These are phyloP conservation scores for Haematococcus lacustris DNA, from an alignment of 139 green algal species.

Conservation along the genomic window DNA sequence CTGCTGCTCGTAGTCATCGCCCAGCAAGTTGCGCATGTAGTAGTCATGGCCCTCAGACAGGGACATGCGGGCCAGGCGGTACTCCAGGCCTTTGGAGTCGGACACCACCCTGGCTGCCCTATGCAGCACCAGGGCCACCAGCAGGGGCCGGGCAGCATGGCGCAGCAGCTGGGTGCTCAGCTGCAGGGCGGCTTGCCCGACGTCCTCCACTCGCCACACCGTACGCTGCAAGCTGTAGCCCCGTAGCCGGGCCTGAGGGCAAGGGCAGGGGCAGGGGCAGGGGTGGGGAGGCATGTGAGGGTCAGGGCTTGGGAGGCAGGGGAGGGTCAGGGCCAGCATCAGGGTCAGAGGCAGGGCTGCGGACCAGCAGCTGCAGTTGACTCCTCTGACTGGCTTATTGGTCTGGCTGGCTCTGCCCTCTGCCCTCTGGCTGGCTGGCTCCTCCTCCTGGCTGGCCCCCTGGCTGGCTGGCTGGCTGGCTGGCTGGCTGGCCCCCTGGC, in stretches of 20 bases:
- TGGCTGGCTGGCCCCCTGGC: too few species aligned
- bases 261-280: neutral
- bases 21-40: slow-evolving; percentile 34
- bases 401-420: too few species aligned
- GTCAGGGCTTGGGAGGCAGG: neutral
- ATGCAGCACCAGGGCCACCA: slow-evolving; percentile 11
- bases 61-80: slow-evolving; percentile 11
- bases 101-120: slow-evolving; percentile 6
- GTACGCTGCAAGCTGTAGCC: neutral
- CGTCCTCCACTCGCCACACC: neutral
- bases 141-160: neutral
- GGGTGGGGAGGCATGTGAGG: neutral
- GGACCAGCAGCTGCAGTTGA: neutral
- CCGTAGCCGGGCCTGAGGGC: neutral
- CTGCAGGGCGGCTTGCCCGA: too few species aligned
- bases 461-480: too few species aligned
- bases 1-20: slow-evolving; percentile 39
- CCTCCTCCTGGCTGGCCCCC: neutral
- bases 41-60: slow-evolving; percentile 15
- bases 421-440: too few species aligned
- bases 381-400: neutral
- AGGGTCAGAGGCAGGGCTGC: too few species aligned
- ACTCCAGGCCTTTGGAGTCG: slow-evolving; percentile 7
- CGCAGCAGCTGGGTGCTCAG: neutral
- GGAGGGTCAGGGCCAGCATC: neutral